Evolutionary conservation across 2,329 filamentous ascomycete species (phyloP), one percentile per base, ranked within the genome.

Genomic region (Trichoderma sp.): DNA sequence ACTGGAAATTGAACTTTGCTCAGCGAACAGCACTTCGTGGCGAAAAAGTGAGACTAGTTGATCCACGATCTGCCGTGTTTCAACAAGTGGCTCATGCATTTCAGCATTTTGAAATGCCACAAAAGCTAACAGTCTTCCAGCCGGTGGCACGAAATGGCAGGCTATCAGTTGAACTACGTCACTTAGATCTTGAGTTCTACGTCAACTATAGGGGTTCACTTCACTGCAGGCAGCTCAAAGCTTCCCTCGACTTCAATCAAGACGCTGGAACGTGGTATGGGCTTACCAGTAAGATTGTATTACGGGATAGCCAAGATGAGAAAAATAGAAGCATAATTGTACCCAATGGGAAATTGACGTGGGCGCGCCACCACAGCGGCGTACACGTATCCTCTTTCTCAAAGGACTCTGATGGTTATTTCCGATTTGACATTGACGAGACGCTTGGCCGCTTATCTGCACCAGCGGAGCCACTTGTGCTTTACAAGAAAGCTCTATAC

Each of bases 201-300:
- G 69, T 70, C 47, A 87, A 86, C 59, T 0, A 13, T 0, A 70
- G 73, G 0, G 75, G 78, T 0, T 70, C 83, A 0, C 80, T 92
- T 0, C 71, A 82, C 16, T 89, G 81, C 21, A 76, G 63, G 0
- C 81, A 90, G 70, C 79, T 90, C 0, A 75, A 76, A 0, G 79
- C 84, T 0, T 82, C 86, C 53, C 79, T 92, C 0, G 87, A 89
- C 63, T 74, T 76, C 0, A 72, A 86, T 10, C 90, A 92, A 73
- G 85, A 90, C 62, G 78, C 84, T 0, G 89, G 89, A 0, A 88
- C 87, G 0, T 83, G 86, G 72, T 85, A 91, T 69, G 89, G 90
- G 0, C 78, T 91, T 0, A 69, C 77, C 2, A 89, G 85, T 74
- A 90, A 86, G 74, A 77, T 91, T 3, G 83, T 91, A 0, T 76